Conservation (phyloP, 441 rosid genomes). For the Macaranga tanarius region DNA sequence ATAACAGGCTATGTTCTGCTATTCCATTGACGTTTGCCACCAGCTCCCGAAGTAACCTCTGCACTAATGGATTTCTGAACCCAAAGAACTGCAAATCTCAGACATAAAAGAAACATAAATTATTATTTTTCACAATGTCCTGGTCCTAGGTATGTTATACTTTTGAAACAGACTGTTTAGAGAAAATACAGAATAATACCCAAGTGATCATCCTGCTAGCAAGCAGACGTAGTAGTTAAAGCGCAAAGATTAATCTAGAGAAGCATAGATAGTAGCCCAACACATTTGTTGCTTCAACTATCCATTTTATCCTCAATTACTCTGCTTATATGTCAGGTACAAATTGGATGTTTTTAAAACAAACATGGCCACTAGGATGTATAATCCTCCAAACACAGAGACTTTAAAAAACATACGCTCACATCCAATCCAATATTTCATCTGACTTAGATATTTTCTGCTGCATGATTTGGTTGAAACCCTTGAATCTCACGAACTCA, state of each 20-base stretch:
- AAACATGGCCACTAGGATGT: not conserved
- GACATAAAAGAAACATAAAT: constrained; percentile 14
- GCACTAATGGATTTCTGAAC: constrained; percentile 73
- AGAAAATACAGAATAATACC: not conserved
- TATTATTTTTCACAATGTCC: constrained; percentile 13
- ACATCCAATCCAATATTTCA: not conserved
- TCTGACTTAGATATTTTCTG: not conserved
- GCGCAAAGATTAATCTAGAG: not conserved
- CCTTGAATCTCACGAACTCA: not conserved
- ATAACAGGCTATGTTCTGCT: constrained; percentile 36
- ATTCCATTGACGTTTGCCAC: constrained; percentile 59
- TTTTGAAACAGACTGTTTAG: constrained; percentile 3
- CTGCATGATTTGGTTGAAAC: not conserved
- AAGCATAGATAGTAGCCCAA: not conserved
- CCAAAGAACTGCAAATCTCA: constrained; percentile 76
- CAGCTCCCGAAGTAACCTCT: constrained; percentile 82
- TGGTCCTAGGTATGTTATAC: not conserved
- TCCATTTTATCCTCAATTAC: not conserved
- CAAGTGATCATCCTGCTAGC: constrained; percentile 4
- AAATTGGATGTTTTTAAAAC: not conserved
- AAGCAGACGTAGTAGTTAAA: not conserved
- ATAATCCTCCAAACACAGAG: not conserved
- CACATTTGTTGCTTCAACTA: not conserved
- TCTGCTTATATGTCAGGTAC: not conserved
- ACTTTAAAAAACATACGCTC: not conserved